Base-by-base conservation (phyloP, 2,329 filamentous ascomycete genomes). In the Chrysoporthe puriensis region DNA sequence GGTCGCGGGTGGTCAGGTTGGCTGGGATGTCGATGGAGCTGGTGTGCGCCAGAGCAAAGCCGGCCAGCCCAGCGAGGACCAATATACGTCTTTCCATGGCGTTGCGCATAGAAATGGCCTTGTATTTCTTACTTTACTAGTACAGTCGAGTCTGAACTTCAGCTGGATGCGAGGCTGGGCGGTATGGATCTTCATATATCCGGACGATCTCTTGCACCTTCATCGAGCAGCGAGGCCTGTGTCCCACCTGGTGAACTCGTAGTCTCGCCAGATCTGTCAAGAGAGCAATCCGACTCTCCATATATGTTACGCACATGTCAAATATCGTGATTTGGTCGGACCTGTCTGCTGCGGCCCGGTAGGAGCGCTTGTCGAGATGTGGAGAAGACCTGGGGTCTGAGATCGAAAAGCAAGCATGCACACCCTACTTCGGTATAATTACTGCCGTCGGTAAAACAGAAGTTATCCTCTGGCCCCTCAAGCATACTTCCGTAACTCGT, bases 1-100 rank as follows among this genome's bases (percentile, higher is more conserved):
- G 71, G 1, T 66, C 58, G 18, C 75, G 72, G 13, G 74, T 73
- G n/a, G 70, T 57, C 4, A 77, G 71, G 67, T 71, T 70, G 4
- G 57, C 66, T 3, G 73, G 75, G 11, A 77, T 63, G 9, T 72
- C 66, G 56, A 78, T 67, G 3, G 62, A 67, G 32, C 48, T 69
- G 26, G 68, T 63, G 34, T 68, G 68, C 34, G 50, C 62, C 43
- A 59, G 42, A 32, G 52, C 21, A 9, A 13, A 34, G 46, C 56
- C 50, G 46, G 56, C 61, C 32, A 50, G n/a, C 36, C 18, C n/a
- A 43, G 57, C 48, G 40, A 69, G 61, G 16, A 69, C 43, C 8
- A 61, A 3, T 26, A 50, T 42, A 34, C 48, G 43, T 2, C 44
- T 26, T 13, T 7, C 18, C 43, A 46, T 61, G 59, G 26, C 16